phyloP scores from a whole-genome alignment of 2,329 filamentous ascomycete species.

The Lachnellula hyalina region DNA sequence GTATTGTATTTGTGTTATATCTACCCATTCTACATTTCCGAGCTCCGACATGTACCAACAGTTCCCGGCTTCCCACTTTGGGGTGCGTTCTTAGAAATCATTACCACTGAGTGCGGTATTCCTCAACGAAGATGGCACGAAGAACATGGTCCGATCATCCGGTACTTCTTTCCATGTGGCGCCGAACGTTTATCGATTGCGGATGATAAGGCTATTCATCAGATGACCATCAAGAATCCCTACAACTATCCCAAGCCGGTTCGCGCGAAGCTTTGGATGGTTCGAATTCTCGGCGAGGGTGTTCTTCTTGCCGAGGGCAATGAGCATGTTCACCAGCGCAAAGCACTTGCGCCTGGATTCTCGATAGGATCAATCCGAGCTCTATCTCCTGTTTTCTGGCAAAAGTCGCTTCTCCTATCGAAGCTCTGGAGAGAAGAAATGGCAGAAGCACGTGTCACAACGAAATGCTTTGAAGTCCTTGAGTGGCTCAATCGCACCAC shows the following conservation, averaged over 20 bases:
- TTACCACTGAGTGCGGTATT: slow-evolving; percentile 37
- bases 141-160: slow-evolving; percentile 37
- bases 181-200: slow-evolving; percentile 39
- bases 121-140: slow-evolving; percentile 40
- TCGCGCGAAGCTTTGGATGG: slow-evolving; percentile 49
- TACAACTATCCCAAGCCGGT: slow-evolving; percentile 64
- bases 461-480: slow-evolving; percentile 27
- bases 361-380: slow-evolving; percentile 76
- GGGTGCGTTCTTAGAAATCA: slow-evolving; percentile 39
- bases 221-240: slow-evolving; percentile 45
- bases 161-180: slow-evolving; percentile 43
- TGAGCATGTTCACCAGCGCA: slow-evolving; percentile 50
- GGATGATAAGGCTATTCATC: slow-evolving; percentile 39
- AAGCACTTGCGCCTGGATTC: slow-evolving; percentile 74
- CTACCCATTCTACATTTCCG: slow-evolving; percentile 39
- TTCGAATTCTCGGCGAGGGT: slow-evolving; percentile 62
- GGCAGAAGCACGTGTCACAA: slow-evolving; percentile 30
- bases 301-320: slow-evolving; percentile 73
- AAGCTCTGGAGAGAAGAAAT: slow-evolving; percentile 46
- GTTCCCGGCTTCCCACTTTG: slow-evolving; percentile 38
- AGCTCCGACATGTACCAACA: slow-evolving; percentile 39
- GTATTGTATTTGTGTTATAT: slow-evolving; percentile 34
- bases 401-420: slow-evolving; percentile 54
- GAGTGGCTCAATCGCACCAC: slow-evolving; percentile 61
- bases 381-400: slow-evolving; percentile 77